phyloP scores from a whole-genome alignment of 2,329 filamentous ascomycete species.

The Cladosporium sp. region DNA sequence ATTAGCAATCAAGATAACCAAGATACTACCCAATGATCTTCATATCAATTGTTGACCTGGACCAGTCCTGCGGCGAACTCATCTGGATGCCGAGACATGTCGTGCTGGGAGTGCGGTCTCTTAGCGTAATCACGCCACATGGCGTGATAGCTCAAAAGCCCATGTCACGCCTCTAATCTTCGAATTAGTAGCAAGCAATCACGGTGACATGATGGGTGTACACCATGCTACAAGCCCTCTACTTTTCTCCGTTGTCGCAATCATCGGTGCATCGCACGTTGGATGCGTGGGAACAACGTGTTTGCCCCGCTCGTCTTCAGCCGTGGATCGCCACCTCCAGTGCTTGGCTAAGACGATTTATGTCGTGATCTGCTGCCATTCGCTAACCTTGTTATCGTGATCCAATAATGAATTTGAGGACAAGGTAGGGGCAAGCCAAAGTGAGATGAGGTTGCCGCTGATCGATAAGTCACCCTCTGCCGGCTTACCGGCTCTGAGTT shows the following conservation, averaged over 20 bases:
- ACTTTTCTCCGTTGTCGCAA: not conserved
- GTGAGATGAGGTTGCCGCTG: not conserved
- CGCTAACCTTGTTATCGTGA: slow-evolving; percentile 1
- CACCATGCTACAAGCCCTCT: not conserved
- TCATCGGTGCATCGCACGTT: not conserved
- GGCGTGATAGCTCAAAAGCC: slow-evolving; percentile 12
- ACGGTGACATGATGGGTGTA: not conserved
- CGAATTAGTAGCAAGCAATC: not conserved
- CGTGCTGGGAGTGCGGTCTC: slow-evolving; percentile 2
- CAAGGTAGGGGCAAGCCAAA: not conserved
- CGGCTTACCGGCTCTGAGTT: slow-evolving; percentile 11
- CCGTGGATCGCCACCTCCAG: slow-evolving; percentile 5
- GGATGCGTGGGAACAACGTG: slow-evolving; percentile 9
- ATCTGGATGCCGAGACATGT: slow-evolving; percentile 7
- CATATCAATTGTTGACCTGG: not conserved
- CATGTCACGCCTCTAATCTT: not conserved
- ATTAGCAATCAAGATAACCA: not conserved
- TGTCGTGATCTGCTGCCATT: slow-evolving; percentile 11
- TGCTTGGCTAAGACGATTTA: not conserved
- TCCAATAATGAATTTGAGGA: not conserved
- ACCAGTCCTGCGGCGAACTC: not conserved
- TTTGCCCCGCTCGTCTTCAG: slow-evolving; percentile 12
- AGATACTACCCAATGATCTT: not conserved
- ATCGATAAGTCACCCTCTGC: slow-evolving; percentile 2
- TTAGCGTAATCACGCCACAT: slow-evolving; percentile 16